Base-by-base conservation (phyloP, 306 rosid species). In the Prunus campanulata region DNA sequence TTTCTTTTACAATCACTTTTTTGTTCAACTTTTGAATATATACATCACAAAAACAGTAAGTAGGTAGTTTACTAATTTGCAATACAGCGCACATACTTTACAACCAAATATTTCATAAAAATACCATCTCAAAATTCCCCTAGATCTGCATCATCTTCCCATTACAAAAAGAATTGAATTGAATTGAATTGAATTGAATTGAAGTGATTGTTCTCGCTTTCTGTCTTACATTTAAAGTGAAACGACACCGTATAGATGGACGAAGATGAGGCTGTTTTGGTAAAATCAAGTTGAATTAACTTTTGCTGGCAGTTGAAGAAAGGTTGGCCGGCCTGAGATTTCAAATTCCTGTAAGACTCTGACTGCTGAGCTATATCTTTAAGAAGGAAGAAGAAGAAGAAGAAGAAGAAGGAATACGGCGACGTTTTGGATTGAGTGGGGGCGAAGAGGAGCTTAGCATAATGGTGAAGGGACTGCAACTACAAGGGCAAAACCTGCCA, bases 401-500 rank as follows among this genome's bases (percentile, higher is more conserved):
- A 6, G 30, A 52, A 20, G 51, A 60, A 6, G 4, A 9, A 66
- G 76, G 44, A 1, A 39, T 39, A 81, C 88, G 82, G 22, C 80
- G 72, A 25, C 87, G 88, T 72, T 77, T 72, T 51, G 68, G 54
- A 29, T 32, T 20, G 51, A 44, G 30, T 44, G 5, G 16, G 8
- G 70, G 48, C 50, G 15, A 39, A 66, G 16, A 74, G 29, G 27
- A 48, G 68, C 69, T 29, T 29, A 6, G 15, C 15, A 16, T 0
- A 48, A 92, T 92, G 99, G 93, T 86, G 83, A 95, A 95, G 86
- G 93, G 89, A 24, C 78, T 87, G 56, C 27, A 59, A 1, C 96
- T 83, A 22, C 85, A 82, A 67, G 91, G 88, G n/a, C 91, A 89
- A 79, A 87, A 78, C 83, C 87, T 96, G 59, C 93, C 96, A 5